Evolutionary conservation across 805 yeast species (phyloP).

Genomic region (Wickerhamomyces xylosicus): DNA sequence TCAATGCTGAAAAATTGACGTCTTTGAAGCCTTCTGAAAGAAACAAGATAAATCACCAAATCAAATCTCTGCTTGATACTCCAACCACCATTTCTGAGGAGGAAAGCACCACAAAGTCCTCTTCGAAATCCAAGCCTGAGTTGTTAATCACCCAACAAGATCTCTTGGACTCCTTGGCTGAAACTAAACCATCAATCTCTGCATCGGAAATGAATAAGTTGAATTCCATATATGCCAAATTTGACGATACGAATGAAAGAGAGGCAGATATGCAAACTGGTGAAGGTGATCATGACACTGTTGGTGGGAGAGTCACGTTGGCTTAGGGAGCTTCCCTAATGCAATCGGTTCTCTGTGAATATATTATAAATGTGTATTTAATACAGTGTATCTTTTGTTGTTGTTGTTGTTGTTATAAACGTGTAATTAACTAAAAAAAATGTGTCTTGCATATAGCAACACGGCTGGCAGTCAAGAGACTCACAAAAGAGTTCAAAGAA

Average conservation of each 20-base stretch:
- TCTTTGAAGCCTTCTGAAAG: slow-evolving; percentile 29
- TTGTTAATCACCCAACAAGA: slow-evolving; percentile 44
- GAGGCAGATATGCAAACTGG: slow-evolving; percentile 90
- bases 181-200: slow-evolving; percentile 88
- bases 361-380: too few relatives aligned
- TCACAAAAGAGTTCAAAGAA: too few relatives aligned
- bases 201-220: slow-evolving; percentile 56
- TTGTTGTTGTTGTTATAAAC: too few relatives aligned
- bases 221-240: slow-evolving; percentile 53
- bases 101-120: neutral
- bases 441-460: too few relatives aligned
- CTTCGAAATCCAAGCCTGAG: slow-evolving; percentile 10
- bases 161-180: slow-evolving; percentile 50
- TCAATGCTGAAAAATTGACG: slow-evolving; percentile 10
- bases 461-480: too few relatives aligned
- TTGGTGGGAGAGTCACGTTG: slow-evolving; percentile 79
- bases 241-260: slow-evolving; percentile 47
- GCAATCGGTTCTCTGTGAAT: neutral
- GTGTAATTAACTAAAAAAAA: too few relatives aligned
- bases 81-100: slow-evolving; percentile 1
- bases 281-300: slow-evolving; percentile 47
- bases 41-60: slow-evolving; percentile 29
- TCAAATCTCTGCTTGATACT: slow-evolving; percentile 27
- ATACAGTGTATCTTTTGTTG: too few relatives aligned
- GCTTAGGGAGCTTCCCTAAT: slow-evolving; percentile 48